phyloP scores from a whole-genome alignment of 192 early-diverging fungal genomes.

The Coemansia sp. region DNA sequence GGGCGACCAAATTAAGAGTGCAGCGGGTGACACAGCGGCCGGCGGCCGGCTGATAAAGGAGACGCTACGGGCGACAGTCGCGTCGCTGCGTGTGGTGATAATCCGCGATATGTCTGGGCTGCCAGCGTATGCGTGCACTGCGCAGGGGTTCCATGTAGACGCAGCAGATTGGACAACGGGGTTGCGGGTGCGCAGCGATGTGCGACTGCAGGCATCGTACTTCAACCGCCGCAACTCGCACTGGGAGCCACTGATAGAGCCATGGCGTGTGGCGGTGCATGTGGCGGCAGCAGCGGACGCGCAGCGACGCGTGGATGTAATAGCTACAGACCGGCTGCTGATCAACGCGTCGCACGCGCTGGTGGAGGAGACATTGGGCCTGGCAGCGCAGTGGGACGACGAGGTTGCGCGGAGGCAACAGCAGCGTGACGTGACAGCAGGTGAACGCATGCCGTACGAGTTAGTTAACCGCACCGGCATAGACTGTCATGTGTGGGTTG shows the following conservation, averaged over 20 bases:
- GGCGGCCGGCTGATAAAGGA: slow-evolving; percentile 39
- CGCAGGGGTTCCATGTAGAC: slow-evolving; percentile 78
- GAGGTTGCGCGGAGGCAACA: slow-evolving; percentile 30
- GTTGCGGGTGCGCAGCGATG: slow-evolving; percentile 64
- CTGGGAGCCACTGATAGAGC: slow-evolving; percentile 97
- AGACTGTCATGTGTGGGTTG: slow-evolving; percentile 84
- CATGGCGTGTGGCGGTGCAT: slow-evolving; percentile 72
- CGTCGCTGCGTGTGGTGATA: slow-evolving; percentile 62
- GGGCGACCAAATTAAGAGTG: not conserved
- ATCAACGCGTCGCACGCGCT: slow-evolving; percentile 85
- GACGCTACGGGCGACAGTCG: slow-evolving; percentile 46
- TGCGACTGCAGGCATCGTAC: slow-evolving; percentile 80
- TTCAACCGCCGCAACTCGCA: slow-evolving; percentile 98
- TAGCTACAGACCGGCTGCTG: slow-evolving; percentile 72
- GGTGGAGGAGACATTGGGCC: slow-evolving; percentile 65
- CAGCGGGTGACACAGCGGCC: not conserved
- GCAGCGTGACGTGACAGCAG: slow-evolving; percentile 23
- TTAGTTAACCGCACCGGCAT: slow-evolving; percentile 91
- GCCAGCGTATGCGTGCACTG: slow-evolving; percentile 82
- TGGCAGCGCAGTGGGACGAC: slow-evolving; percentile 57
- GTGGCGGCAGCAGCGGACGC: slow-evolving; percentile 24
- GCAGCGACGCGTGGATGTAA: slow-evolving; percentile 61
- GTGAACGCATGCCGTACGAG: slow-evolving; percentile 73
- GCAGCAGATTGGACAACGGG: slow-evolving; percentile 80
- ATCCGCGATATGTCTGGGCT: slow-evolving; percentile 95